Percentiles rank a stretch among this genome's conserved stretches.
phyloP scores from a whole-genome alignment of 345 rosid species.

The Citrus glauca region DNA sequence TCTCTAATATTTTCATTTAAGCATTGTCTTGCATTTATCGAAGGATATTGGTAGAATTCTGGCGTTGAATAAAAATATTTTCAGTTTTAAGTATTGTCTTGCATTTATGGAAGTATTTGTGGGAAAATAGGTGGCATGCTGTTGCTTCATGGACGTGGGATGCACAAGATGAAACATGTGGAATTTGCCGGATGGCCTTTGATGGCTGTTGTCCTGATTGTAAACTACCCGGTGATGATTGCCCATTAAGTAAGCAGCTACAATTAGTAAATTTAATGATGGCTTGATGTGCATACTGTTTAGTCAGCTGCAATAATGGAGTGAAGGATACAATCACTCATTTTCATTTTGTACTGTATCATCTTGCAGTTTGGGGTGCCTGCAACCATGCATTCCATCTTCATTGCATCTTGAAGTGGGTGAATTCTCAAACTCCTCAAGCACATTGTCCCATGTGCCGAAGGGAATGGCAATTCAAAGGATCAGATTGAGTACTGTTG shows the following conservation, averaged over 20 bases:
- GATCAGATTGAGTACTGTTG: conserved; percentile 9
- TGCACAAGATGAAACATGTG: conserved; percentile 96
- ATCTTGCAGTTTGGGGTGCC: conserved; percentile 59
- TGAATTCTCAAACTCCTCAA: conserved; percentile 81
- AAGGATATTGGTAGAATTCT: background rate
- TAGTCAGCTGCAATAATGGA: too few species aligned
- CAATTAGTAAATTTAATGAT: background rate
- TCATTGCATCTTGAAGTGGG: conserved; percentile 97
- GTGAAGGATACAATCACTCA: background rate
- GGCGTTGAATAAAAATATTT: background rate
- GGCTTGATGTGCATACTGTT: too few species aligned
- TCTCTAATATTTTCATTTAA: background rate
- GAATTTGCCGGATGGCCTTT: conserved; percentile 95
- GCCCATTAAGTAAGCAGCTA: conserved; percentile 71
- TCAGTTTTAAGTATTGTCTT: too few species aligned
- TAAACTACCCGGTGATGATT: conserved; percentile 91
- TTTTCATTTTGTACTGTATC: background rate
- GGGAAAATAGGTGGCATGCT: conserved; percentile 78
- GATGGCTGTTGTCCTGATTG: conserved; percentile 97
- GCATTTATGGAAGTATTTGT: background rate
- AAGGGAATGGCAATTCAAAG: conserved; percentile 76
- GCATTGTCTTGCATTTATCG: background rate
- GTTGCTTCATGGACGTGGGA: conserved; percentile 98
- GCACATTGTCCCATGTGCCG: conserved; percentile 97
- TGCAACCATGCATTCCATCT: conserved; percentile 89